Base-by-base conservation (phyloP, 2,329 filamentous ascomycete species). In the Beauveria sp. region DNA sequence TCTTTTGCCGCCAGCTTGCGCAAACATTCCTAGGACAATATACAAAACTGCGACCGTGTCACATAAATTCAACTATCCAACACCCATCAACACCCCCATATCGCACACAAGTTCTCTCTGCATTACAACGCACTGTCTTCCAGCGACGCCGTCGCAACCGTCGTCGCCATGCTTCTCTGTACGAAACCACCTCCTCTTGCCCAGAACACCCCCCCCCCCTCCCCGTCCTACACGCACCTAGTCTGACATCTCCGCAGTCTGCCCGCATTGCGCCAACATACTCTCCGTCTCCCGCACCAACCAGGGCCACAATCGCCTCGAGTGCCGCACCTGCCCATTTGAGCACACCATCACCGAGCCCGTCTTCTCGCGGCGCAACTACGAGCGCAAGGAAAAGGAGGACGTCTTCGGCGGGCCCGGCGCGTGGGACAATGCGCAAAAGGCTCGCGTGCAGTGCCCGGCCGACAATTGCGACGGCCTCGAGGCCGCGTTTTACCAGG, bases 261-360 rank as follows among this genome's bases (percentile, higher is more conserved):
- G 90, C 75, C 90, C 90, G 56, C 85, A 85, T 72, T 95, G 90
- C 81, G 86, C 86, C 75, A 95, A 93, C 79, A 86, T 91, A 75
- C 85, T 95, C 71, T 91, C 88, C 70, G 87, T 93, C 69, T 86
- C 86, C 63, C 72, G 79, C 55, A 81, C 80, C 65, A 79, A 78
- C 65, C 78, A 76, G 55, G 79, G 81, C 62, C 78, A 77, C 69
- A 97, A 97, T 79, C 88, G 92, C 62, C 91, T 98, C 75, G 91
- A 96, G 76, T 99, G 95, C 78, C 90, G 91, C 62, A 96, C 92
- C 62, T 99, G 95, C 69, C 93, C 95, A 4, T 99, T 96, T 79
- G 87, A 96, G 73, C 92, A 91, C 75, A 79, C 89, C 62, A 87
- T 98, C 70, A 86, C 87, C 66, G 84, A 87, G 69, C 85, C 87